phyloP scores from a whole-genome alignment of 2,329 filamentous ascomycete species.

The Orbilia quercus region DNA sequence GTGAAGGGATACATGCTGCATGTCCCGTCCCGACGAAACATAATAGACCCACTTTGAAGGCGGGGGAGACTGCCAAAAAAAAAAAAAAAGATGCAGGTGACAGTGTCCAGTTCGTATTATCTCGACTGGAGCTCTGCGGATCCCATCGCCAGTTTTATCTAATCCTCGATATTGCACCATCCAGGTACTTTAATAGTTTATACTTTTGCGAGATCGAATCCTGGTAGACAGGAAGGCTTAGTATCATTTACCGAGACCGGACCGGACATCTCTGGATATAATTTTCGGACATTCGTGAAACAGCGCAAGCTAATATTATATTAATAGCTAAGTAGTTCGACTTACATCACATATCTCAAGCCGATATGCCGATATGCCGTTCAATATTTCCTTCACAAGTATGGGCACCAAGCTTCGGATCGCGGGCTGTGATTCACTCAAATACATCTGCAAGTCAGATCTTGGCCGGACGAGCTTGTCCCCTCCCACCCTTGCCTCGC shows the following conservation, averaged over 20 bases:
- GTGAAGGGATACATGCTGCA: not conserved
- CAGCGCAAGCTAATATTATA: too few species aligned
- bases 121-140: slow-evolving; percentile 40
- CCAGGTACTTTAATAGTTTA: too few species aligned
- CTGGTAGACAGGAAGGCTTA: too few species aligned
- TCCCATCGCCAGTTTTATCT: too few species aligned
- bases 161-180: slow-evolving; percentile 17
- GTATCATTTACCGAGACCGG: too few species aligned
- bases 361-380: too few species aligned
- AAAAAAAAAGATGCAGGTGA: slow-evolving; percentile 28
- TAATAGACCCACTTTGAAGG: slow-evolving; percentile 34
- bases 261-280: too few species aligned
- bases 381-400: not conserved
- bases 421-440: slow-evolving; percentile 8
- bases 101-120: slow-evolving; percentile 29
- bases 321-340: too few species aligned
- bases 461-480: slow-evolving; percentile 15
- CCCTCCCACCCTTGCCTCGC: not conserved
- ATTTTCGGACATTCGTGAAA: too few species aligned
- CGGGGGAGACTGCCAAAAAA: too few species aligned
- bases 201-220: slow-evolving; percentile 8
- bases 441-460: slow-evolving; percentile 45
- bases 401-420: not conserved
- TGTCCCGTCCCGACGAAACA: slow-evolving; percentile 36
- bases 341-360: too few species aligned